Conservation (phyloP, 352 stramenopile genomes). For the Globisporangium irregulare region DNA sequence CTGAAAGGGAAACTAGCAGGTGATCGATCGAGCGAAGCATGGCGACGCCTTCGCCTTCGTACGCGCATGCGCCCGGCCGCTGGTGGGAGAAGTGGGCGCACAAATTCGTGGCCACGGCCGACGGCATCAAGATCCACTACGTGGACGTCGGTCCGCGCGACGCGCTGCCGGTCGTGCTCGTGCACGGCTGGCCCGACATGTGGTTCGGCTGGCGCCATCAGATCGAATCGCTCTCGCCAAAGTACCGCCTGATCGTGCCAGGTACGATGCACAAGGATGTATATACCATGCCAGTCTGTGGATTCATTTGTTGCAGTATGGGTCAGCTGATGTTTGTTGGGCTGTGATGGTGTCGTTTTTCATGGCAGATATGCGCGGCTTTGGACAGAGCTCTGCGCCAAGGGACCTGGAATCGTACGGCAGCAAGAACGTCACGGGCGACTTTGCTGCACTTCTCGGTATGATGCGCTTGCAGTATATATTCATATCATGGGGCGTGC, state of each 20-base stretch:
- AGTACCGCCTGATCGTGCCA: slow-evolving; percentile 57
- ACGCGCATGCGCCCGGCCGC: slow-evolving; percentile 13
- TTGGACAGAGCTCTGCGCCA: slow-evolving; percentile 53
- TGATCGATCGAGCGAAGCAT: not conserved
- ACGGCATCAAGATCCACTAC: slow-evolving; percentile 48
- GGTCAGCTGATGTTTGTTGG: not conserved
- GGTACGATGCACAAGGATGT: slow-evolving; percentile 1
- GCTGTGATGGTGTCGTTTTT: not conserved
- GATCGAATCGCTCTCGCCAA: slow-evolving; percentile 42
- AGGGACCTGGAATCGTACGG: slow-evolving; percentile 47
- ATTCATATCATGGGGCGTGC: not conserved
- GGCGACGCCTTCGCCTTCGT: slow-evolving; percentile 10
- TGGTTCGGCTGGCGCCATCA: slow-evolving; percentile 76
- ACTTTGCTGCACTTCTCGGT: slow-evolving; percentile 54
- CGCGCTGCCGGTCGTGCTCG: slow-evolving; percentile 49
- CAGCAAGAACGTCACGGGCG: slow-evolving; percentile 51
- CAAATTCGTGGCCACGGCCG: slow-evolving; percentile 26
- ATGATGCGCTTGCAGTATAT: not conserved
- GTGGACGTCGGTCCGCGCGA: slow-evolving; percentile 52
- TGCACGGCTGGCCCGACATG: slow-evolving; percentile 75
- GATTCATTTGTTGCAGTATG: not conserved
- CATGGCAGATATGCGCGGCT: slow-evolving; percentile 49
- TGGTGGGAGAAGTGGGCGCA: slow-evolving; percentile 34
- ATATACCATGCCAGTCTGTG: not conserved
- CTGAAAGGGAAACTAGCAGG: not conserved